These are phyloP conservation scores for Solanum neorickii DNA, from an alignment of 257 asterid species.

Conservation along the genomic window DNA sequence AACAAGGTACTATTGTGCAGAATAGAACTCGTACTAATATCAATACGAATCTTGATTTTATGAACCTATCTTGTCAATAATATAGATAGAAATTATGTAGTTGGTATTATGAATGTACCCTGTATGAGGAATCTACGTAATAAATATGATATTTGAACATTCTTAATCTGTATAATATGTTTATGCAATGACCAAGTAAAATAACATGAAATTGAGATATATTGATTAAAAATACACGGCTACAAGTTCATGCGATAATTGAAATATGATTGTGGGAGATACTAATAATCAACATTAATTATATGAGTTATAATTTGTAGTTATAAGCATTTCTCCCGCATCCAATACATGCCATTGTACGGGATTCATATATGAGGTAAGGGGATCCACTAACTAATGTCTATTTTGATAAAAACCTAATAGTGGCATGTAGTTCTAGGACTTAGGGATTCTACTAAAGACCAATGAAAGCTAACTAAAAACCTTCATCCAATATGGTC, in stretches of 20 bases:
- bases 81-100: too few relatives aligned
- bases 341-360: neutral
- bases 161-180: neutral
- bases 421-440: neutral
- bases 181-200: neutral
- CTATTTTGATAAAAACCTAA: too few relatives aligned
- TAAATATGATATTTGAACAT: neutral
- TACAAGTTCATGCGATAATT: neutral
- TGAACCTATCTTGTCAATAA: too few relatives aligned
- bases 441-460: too few relatives aligned
- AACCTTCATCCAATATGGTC: neutral
- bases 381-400: neutral
- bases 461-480: neutral
- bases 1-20: too few relatives aligned
- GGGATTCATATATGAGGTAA: neutral
- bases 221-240: neutral
- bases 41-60: too few relatives aligned
- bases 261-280: neutral
- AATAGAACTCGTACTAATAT: too few relatives aligned
- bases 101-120: neutral
- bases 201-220: neutral
- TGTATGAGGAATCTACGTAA: neutral
- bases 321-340: neutral
- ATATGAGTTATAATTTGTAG: neutral
- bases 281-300: neutral